Evolutionary conservation across 2,329 filamentous ascomycete species (phyloP).

Genomic region (Aspergillus tanneri): DNA sequence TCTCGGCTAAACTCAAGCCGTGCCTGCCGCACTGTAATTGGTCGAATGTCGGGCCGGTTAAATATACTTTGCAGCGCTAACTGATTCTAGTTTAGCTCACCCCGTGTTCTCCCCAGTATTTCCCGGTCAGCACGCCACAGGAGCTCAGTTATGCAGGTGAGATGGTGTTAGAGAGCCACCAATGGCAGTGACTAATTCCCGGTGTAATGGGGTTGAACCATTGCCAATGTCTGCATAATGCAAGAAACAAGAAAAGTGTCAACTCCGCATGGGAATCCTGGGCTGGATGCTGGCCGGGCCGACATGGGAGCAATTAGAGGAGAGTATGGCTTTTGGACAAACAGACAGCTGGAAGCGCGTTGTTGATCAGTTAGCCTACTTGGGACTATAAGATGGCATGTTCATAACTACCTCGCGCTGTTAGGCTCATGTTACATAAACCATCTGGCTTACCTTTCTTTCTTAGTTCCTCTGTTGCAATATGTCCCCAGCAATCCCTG

Average conservation of each 20-base stretch:
- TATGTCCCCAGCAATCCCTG: conserved; percentile 14
- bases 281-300: conserved; percentile 8
- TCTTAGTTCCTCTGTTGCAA: neutral
- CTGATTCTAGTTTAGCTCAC: too few relatives aligned
- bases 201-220: neutral
- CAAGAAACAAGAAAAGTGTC: neutral
- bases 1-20: too few relatives aligned
- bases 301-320: conserved; percentile 19
- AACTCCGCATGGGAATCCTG: neutral
- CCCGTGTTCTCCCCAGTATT: too few relatives aligned
- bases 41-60: conserved; percentile 5
- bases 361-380: neutral
- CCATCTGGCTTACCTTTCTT: neutral
- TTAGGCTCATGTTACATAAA: neutral
- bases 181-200: too few relatives aligned
- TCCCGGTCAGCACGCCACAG: too few relatives aligned
- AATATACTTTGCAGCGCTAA: too few relatives aligned
- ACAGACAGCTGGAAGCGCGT: neutral
- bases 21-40: conserved; percentile 1
- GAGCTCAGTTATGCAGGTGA: too few relatives aligned
- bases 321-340: conserved; percentile 1
- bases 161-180: too few relatives aligned
- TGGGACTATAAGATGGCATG: too few relatives aligned
- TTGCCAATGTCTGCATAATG: neutral
- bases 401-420: too few relatives aligned